phyloP scores from a whole-genome alignment of 2,329 filamentous ascomycete species.

The Truncatella angustata region DNA sequence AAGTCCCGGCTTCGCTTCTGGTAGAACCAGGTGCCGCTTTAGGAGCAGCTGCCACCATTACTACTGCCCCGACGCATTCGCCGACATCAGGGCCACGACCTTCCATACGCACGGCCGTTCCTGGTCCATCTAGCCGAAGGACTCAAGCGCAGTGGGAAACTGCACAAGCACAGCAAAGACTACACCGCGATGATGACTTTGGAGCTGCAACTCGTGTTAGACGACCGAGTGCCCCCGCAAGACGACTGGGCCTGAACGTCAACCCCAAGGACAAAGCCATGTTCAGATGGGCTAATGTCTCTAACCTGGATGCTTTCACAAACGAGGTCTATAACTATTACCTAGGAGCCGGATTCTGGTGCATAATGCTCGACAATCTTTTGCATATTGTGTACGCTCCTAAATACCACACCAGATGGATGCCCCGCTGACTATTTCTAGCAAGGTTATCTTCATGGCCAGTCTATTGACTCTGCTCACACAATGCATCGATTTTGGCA shows the following conservation, averaged over 20 bases:
- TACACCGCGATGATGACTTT: slow-evolving; percentile 40
- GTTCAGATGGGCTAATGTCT: slow-evolving; percentile 91
- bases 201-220: slow-evolving; percentile 14
- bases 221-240: slow-evolving; percentile 16
- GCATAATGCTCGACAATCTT: slow-evolving; percentile 70
- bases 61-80: slow-evolving; percentile 20
- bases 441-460: slow-evolving; percentile 79
- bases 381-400: slow-evolving; percentile 69
- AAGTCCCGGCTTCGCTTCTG: slow-evolving; percentile 62
- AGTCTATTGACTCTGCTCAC: slow-evolving; percentile 79
- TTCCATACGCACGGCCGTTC: slow-evolving; percentile 24
- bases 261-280: slow-evolving; percentile 70
- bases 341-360: slow-evolving; percentile 78
- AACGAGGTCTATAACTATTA: slow-evolving; percentile 85
- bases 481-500: slow-evolving; percentile 81
- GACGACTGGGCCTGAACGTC: slow-evolving; percentile 21
- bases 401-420: slow-evolving; percentile 5
- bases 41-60: slow-evolving; percentile 38
- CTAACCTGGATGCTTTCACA: slow-evolving; percentile 85
- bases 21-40: slow-evolving; percentile 52
- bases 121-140: slow-evolving; percentile 42
- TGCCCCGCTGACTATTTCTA: slow-evolving; percentile 27
- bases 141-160: slow-evolving; percentile 54
- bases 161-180: slow-evolving; percentile 48
- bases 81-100: slow-evolving; percentile 23